These are phyloP conservation scores for Glycine tomentella DNA, from an alignment of 306 rosid genomes.

Conservation along the genomic window DNA sequence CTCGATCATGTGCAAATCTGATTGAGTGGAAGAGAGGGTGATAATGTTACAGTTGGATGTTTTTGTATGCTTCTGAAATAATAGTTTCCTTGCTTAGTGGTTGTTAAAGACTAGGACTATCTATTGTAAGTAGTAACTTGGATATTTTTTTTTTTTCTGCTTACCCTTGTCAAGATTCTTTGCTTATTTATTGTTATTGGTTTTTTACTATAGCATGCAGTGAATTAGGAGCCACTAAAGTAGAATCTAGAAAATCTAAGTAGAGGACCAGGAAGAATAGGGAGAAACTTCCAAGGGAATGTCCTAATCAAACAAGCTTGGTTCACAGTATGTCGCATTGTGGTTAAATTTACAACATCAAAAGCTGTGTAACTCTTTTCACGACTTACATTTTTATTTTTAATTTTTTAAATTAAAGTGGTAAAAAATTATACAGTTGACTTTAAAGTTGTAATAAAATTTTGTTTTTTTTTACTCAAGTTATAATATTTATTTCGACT, in stretches of 20 bases:
- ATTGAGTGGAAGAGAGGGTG: slow-evolving; percentile 59
- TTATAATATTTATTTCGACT: too few species aligned
- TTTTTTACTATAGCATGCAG: background rate
- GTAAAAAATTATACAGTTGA: too few species aligned
- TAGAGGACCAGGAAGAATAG: background rate
- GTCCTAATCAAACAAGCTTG: background rate
- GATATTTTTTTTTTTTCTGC: slow-evolving; percentile 4
- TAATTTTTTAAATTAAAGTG: too few species aligned
- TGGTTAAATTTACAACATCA: slow-evolving; percentile 19
- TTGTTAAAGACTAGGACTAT: slow-evolving; percentile 10
- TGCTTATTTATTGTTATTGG: background rate
- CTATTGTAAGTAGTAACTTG: background rate
- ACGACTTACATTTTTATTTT: too few species aligned
- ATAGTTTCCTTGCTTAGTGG: background rate
- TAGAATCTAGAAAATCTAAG: slow-evolving; percentile 20
- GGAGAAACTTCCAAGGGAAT: slow-evolving; percentile 11
- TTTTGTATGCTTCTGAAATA: slow-evolving; percentile 57
- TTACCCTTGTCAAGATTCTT: background rate
- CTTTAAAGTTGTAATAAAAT: too few species aligned
- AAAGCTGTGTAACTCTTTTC: background rate
- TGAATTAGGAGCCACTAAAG: slow-evolving; percentile 3
- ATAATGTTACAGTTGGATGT: slow-evolving; percentile 51
- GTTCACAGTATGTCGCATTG: slow-evolving; percentile 5
- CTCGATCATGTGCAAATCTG: slow-evolving; percentile 37
- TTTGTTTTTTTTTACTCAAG: too few species aligned